Conservation (phyloP, 2,329 filamentous ascomycete species). For the Phaeoacremonium minimum region DNA sequence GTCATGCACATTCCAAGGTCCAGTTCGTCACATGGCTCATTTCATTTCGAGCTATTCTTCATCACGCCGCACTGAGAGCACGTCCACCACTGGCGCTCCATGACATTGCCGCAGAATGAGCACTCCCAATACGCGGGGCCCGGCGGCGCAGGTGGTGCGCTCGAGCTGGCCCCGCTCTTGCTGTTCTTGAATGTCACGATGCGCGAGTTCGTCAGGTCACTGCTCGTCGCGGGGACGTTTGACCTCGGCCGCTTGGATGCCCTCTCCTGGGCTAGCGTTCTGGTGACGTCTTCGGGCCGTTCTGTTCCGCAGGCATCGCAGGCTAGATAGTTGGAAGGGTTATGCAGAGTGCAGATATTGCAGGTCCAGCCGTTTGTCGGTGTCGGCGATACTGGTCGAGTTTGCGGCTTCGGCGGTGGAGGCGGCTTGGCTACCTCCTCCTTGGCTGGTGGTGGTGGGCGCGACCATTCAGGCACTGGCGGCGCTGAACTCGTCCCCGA, state of each 20-base stretch:
- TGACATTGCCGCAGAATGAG: conserved; percentile 42
- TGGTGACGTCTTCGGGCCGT: conserved; percentile 23
- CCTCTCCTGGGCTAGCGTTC: conserved; percentile 7
- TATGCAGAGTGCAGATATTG: conserved; percentile 51
- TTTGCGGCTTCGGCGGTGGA: neutral
- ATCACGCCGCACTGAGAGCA: conserved; percentile 51
- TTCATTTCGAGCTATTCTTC: conserved; percentile 41
- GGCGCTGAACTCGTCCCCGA: conserved; percentile 13
- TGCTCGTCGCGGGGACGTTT: conserved; percentile 3
- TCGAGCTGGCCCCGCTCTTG: conserved; percentile 7
- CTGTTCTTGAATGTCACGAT: conserved; percentile 11
- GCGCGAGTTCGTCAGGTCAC: conserved; percentile 7
- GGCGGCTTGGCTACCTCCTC: neutral
- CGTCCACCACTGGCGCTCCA: conserved; percentile 54
- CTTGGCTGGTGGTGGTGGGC: conserved; percentile 1
- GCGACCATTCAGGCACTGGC: conserved; percentile 7
- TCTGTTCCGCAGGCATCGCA: conserved; percentile 54
- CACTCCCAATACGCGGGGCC: conserved; percentile 43
- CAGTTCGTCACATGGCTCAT: neutral
- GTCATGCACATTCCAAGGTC: no score
- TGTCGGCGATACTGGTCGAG: conserved; percentile 2
- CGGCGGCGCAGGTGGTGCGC: conserved; percentile 10
- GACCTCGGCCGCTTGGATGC: conserved; percentile 5
- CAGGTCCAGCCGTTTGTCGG: conserved; percentile 43
- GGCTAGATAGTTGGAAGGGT: conserved; percentile 42